phyloP scores from a whole-genome alignment of 148 eudicot species.

The Rhododendron ovatum region DNA sequence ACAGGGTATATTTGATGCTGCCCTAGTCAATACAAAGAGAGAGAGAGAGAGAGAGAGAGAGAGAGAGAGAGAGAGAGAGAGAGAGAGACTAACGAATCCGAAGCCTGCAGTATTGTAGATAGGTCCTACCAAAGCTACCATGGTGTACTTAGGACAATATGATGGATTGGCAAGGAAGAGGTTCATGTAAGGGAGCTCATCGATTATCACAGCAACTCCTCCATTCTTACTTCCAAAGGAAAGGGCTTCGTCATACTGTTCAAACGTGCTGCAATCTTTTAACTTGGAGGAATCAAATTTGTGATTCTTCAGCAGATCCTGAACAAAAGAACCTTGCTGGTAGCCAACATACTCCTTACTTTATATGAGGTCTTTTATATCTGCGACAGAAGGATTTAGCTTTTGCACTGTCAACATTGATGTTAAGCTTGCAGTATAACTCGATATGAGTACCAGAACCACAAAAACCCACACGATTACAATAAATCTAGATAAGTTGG shows the following conservation, averaged over 20 bases:
- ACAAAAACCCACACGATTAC: constrained; percentile 63
- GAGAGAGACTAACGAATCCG: constrained; percentile 34
- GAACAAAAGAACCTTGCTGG: constrained; percentile 41
- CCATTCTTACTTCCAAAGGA: constrained; percentile 29
- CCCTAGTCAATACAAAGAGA: background rate
- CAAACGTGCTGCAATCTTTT: constrained; percentile 19
- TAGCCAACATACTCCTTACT: constrained; percentile 35
- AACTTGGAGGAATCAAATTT: constrained; percentile 14
- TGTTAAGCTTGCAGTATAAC: constrained; percentile 65
- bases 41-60: no score
- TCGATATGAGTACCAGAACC: constrained; percentile 51
- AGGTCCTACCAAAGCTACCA: constrained; percentile 11
- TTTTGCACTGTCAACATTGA: constrained; percentile 52
- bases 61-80: no score
- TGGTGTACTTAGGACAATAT: constrained; percentile 25
- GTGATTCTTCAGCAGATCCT: constrained; percentile 16
- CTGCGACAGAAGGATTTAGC: constrained; percentile 45
- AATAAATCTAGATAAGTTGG: constrained; percentile 58
- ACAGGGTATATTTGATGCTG: background rate
- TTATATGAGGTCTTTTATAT: constrained; percentile 32
- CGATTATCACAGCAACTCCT: constrained; percentile 31
- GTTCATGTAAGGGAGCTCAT: constrained; percentile 33
- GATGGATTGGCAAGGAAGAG: constrained; percentile 16
- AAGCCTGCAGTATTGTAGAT: constrained; percentile 28
- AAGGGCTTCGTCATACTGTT: constrained; percentile 34